phyloP scores from a whole-genome alignment of 805 yeast species.

The Candida railenensis region DNA sequence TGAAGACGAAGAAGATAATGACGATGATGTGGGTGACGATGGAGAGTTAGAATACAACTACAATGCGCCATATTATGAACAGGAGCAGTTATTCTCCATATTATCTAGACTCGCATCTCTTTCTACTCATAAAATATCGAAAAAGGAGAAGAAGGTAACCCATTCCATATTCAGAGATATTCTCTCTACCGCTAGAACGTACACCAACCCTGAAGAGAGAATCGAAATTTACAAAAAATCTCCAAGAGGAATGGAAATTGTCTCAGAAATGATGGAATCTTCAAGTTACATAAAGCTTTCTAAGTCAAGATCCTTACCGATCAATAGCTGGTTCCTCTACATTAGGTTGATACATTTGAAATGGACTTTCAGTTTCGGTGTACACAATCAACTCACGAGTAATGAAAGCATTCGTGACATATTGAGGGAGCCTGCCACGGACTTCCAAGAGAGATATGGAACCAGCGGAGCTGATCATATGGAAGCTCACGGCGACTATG shows the following conservation, averaged over 20 bases:
- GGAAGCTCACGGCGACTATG: constrained; percentile 12
- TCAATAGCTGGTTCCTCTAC: constrained; percentile 51
- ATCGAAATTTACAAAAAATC: constrained; percentile 36
- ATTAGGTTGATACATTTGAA: constrained; percentile 47
- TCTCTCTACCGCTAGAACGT: constrained; percentile 44
- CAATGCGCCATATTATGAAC: constrained; percentile 53
- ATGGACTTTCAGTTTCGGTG: constrained; percentile 52
- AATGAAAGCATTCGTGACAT: constrained; percentile 34
- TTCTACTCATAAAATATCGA: constrained; percentile 57
- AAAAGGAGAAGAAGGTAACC: constrained; percentile 60
- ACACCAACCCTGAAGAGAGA: constrained; percentile 32
- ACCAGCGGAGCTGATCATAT: constrained; percentile 10
- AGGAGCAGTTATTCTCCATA: constrained; percentile 42
- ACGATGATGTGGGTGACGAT: constrained; percentile 25
- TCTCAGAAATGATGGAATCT: constrained; percentile 27
- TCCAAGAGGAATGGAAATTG: constrained; percentile 33
- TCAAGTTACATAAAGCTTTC: constrained; percentile 41
- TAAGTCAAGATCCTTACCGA: constrained; percentile 44
- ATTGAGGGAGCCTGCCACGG: constrained; percentile 33
- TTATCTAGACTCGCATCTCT: constrained; percentile 46
- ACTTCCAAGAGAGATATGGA: constrained; percentile 18
- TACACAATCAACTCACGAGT: constrained; percentile 47
- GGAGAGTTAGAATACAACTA: constrained; percentile 36
- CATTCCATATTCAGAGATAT: constrained; percentile 63
- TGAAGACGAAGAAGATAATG: constrained; percentile 32